These are phyloP conservation scores for Penicillium bovifimosum DNA, from an alignment of 495 filamentous ascomycete species.

Conservation along the genomic window DNA sequence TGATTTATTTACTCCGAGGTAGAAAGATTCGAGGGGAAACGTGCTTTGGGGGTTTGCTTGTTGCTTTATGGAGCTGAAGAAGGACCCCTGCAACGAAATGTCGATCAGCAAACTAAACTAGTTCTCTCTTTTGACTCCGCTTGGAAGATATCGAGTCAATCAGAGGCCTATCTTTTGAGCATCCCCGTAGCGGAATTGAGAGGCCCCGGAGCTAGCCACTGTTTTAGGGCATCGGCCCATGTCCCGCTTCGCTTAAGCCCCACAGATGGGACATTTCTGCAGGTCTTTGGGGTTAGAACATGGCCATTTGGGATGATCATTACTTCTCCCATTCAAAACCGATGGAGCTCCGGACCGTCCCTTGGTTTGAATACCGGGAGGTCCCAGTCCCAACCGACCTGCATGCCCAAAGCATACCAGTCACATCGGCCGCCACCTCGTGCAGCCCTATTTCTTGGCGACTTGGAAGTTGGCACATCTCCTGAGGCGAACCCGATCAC, in stretches of 20 bases:
- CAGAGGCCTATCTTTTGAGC: too few species aligned
- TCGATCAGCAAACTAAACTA: not conserved
- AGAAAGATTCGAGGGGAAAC: too few species aligned
- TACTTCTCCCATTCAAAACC: not conserved
- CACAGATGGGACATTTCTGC: not conserved
- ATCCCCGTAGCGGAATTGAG: too few species aligned
- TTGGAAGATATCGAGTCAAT: too few species aligned
- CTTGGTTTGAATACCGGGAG: not conserved
- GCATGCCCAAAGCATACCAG: too few species aligned
- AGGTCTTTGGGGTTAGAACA: not conserved
- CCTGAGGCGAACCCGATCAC: not conserved
- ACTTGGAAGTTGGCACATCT: not conserved
- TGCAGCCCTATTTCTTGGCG: not conserved
- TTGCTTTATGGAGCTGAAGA: too few species aligned
- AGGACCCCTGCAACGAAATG: too few species aligned
- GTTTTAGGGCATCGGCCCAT: not conserved
- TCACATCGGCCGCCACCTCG: not conserved
- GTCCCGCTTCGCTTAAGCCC: not conserved
- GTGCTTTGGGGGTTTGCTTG: too few species aligned
- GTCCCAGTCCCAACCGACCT: too few species aligned
- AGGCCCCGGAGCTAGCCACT: too few species aligned
- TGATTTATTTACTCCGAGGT: conserved; percentile 6
- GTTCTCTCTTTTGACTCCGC: not conserved
- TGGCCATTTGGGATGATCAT: too few species aligned
- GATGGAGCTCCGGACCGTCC: not conserved